A percentile compares a stretch with the other conserved stretches of the same genome.
These are phyloP conservation scores for Scleroderma citrinum DNA, from an alignment of 768 basidiomycete genomes.

Conservation along the genomic window DNA sequence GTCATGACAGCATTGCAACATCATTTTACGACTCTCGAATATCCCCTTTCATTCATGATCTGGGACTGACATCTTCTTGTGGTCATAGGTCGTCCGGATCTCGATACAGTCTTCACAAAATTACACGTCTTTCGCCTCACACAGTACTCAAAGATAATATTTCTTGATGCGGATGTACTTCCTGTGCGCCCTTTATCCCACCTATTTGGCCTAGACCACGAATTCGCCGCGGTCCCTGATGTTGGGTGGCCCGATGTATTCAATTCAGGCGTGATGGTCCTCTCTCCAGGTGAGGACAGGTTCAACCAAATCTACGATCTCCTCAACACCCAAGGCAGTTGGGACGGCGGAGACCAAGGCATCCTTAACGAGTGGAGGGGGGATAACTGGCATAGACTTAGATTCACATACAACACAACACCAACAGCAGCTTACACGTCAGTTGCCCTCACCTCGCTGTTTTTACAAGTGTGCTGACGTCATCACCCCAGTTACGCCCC, in stretches of 20 bases:
- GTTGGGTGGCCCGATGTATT: slow-evolving; percentile 99
- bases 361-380: slow-evolving; percentile 94
- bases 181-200: slow-evolving; percentile 85
- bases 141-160: slow-evolving; percentile 81
- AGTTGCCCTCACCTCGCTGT: slow-evolving; percentile 33
- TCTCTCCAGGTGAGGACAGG: slow-evolving; percentile 76
- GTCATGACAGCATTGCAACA: too few relatives aligned
- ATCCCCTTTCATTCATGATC: background rate
- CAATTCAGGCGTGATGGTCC: slow-evolving; percentile 93
- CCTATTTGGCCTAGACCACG: slow-evolving; percentile 76
- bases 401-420: slow-evolving; percentile 97
- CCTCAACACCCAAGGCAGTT: slow-evolving; percentile 74
- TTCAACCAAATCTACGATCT: slow-evolving; percentile 70
- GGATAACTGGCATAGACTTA: slow-evolving; percentile 83
- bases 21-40: too few relatives aligned
- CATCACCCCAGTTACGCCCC: slow-evolving; percentile 74
- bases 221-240: slow-evolving; percentile 92
- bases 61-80: slow-evolving; percentile 12
- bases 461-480: slow-evolving; percentile 23
- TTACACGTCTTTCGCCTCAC: slow-evolving; percentile 91
- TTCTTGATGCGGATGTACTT: slow-evolving; percentile 89
- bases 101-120: slow-evolving; percentile 92
- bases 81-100: slow-evolving; percentile 81
- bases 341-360: slow-evolving; percentile 99
- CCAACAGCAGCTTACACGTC: slow-evolving; percentile 96